phyloP scores from a whole-genome alignment of 2,329 filamentous ascomycete genomes.

The Calonectria crousiana region DNA sequence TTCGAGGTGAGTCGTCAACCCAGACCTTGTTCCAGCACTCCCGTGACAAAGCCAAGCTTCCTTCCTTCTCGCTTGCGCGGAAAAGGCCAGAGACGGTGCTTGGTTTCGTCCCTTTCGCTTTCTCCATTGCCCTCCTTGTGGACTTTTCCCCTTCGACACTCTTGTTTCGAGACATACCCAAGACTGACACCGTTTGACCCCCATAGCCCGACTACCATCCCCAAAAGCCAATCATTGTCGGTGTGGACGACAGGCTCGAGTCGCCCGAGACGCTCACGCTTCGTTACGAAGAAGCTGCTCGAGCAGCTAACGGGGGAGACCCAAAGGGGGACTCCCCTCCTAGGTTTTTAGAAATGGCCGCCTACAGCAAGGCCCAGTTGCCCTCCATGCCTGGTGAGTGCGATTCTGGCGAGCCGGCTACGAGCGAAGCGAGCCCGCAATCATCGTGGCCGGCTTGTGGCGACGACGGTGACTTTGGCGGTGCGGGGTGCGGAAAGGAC shows the following conservation, averaged over 20 bases:
- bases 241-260: constrained; percentile 66
- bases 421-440: not conserved
- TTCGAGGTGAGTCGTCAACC: constrained; percentile 67
- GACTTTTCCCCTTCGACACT: constrained; percentile 15
- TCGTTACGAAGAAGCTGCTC: constrained; percentile 68
- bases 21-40: constrained; percentile 49
- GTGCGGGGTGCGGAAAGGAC: not conserved
- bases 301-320: constrained; percentile 65
- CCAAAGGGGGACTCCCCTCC: constrained; percentile 68
- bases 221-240: constrained; percentile 68
- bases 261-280: constrained; percentile 69
- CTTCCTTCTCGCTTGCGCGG: constrained; percentile 25
- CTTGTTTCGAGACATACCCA: constrained; percentile 35
- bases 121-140: constrained; percentile 28
- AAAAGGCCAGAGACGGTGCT: constrained; percentile 29
- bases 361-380: constrained; percentile 82
- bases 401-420: not conserved
- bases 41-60: constrained; percentile 37
- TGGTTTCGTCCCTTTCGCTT: constrained; percentile 26
- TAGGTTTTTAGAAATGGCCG: constrained; percentile 53
- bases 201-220: constrained; percentile 64
- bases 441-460: not conserved
- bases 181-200: constrained; percentile 41
- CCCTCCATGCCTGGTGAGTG: constrained; percentile 85
- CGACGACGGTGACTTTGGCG: not conserved